A percentile compares a stretch with the other conserved stretches of the same genome.
phyloP scores from a whole-genome alignment of 768 basidiomycete genomes.

The Leccinum disarticulatum region DNA sequence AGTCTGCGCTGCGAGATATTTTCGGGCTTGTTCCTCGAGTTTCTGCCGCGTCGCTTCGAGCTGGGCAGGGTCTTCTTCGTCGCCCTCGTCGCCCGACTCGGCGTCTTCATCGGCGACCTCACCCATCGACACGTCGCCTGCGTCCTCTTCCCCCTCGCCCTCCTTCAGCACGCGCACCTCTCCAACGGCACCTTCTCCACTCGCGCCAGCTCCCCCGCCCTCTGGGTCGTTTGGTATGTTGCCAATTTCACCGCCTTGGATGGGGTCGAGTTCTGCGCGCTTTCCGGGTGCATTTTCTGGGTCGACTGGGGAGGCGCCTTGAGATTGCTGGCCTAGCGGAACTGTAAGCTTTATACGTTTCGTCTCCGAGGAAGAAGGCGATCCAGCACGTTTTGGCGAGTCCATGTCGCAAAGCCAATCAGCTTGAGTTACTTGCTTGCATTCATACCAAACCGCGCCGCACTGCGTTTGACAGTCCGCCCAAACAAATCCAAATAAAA shows the following conservation, averaged over 20 bases:
- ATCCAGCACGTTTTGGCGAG: slow-evolving; percentile 65
- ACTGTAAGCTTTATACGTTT: slow-evolving; percentile 61
- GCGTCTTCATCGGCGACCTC: slow-evolving; percentile 74
- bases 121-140: slow-evolving; percentile 78
- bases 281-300: slow-evolving; percentile 80
- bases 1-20: slow-evolving; percentile 95
- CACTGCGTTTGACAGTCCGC: neutral
- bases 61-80: slow-evolving; percentile 84
- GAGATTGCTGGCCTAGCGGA: slow-evolving; percentile 43
- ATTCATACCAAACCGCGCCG: slow-evolving; percentile 9
- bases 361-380: slow-evolving; percentile 53
- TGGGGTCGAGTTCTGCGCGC: slow-evolving; percentile 84
- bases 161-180: slow-evolving; percentile 44
- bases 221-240: slow-evolving; percentile 55
- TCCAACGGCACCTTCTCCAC: slow-evolving; percentile 25
- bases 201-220: slow-evolving; percentile 15
- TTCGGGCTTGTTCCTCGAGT: slow-evolving; percentile 83
- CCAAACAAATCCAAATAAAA: slow-evolving; percentile 24
- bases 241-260: slow-evolving; percentile 73
- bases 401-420: slow-evolving; percentile 45
- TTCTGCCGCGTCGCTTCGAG: slow-evolving; percentile 76
- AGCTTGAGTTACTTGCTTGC: slow-evolving; percentile 21
- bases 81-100: slow-evolving; percentile 77
- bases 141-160: slow-evolving; percentile 65
- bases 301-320: slow-evolving; percentile 76